phyloP scores from a whole-genome alignment of 495 filamentous ascomycete species.

The Xylaria sp. region DNA sequence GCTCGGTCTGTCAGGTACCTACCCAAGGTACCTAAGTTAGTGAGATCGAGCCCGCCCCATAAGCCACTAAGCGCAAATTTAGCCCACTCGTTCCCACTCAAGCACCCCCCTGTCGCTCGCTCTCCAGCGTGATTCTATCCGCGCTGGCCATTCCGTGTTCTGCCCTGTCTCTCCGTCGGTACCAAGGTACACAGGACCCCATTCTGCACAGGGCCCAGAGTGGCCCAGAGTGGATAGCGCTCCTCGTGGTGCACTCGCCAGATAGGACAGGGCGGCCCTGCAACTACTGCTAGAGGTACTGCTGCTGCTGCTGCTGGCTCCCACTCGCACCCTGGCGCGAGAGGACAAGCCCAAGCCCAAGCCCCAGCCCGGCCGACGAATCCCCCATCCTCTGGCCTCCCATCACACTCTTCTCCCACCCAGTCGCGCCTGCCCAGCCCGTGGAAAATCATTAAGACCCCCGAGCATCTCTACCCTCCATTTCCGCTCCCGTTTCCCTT shows the following conservation, averaged over 20 bases:
- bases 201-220: conserved; percentile 14
- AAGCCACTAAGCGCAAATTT: conserved; percentile 24
- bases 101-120: background rate
- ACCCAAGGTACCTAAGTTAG: background rate
- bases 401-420: conserved; percentile 23
- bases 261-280: conserved; percentile 16
- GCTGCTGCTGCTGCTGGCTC: background rate
- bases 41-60: conserved; percentile 19
- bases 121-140: conserved; percentile 18
- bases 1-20: conserved; percentile 7
- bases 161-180: conserved; percentile 8
- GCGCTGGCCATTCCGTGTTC: conserved; percentile 28
- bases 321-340: conserved; percentile 15
- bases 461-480: conserved; percentile 38
- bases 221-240: conserved; percentile 12
- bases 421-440: conserved; percentile 32
- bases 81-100: conserved; percentile 14
- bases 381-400: conserved; percentile 15
- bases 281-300: background rate
- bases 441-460: conserved; percentile 47
- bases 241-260: conserved; percentile 13
- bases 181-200: conserved; percentile 14
- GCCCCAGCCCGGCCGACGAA: conserved; percentile 15
- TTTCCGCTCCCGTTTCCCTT: conserved; percentile 33
- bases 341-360: conserved; percentile 12